Percentiles rank a stretch among this genome's conserved stretches.
Evolutionary conservation across 2,329 filamentous ascomycete species (phyloP).

Genomic region (Penicillium sp.): DNA sequence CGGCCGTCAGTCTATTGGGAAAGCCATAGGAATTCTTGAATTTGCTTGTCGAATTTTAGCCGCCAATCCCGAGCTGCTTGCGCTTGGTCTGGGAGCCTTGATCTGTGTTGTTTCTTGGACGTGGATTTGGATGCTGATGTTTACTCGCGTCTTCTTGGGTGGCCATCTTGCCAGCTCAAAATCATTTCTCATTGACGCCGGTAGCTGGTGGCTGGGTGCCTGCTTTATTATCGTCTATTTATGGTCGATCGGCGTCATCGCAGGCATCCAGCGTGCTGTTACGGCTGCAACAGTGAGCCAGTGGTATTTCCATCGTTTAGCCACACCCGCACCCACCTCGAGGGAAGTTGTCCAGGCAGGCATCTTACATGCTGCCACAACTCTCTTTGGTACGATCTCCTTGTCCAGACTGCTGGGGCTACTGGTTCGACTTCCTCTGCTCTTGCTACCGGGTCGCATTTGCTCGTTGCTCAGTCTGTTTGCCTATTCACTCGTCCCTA

Average conservation of each 20-base stretch:
- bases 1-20: conserved; percentile 75
- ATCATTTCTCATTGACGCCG: conserved; percentile 78
- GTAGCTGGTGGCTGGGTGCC: conserved; percentile 91
- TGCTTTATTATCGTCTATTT: conserved; percentile 94
- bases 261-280: conserved; percentile 83
- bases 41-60: conserved; percentile 86
- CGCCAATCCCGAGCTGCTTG: conserved; percentile 76
- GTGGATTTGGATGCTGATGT: conserved; percentile 96
- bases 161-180: conserved; percentile 67
- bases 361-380: conserved; percentile 75
- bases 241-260: conserved; percentile 86
- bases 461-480: conserved; percentile 68
- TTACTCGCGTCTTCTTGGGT: conserved; percentile 90
- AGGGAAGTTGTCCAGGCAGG: conserved; percentile 80
- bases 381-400: conserved; percentile 89
- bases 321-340: conserved; percentile 72
- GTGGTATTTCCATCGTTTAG: conserved; percentile 97
- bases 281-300: conserved; percentile 95
- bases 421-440: conserved; percentile 76
- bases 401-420: conserved; percentile 80
- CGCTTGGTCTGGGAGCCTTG: conserved; percentile 79
- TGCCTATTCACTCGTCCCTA: conserved; percentile 77
- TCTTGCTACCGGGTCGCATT: conserved; percentile 75
- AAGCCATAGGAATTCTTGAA: conserved; percentile 84
- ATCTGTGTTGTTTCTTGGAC: conserved; percentile 80